phyloP scores from a whole-genome alignment of 345 rosid species.

The Carallia pectinifolia region DNA sequence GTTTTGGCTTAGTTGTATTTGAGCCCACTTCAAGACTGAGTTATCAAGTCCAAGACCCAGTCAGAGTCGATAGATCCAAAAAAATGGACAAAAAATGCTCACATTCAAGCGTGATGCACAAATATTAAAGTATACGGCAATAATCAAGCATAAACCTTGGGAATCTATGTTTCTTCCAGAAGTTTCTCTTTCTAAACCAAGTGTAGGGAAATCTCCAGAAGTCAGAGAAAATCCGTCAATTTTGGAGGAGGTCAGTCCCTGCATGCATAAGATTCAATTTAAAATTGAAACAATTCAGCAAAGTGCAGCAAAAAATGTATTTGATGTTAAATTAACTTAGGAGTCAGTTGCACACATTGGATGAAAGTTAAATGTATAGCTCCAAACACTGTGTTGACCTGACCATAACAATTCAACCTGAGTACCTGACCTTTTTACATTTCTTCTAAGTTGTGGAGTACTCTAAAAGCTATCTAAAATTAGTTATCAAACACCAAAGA shows the following conservation, averaged over 20 bases:
- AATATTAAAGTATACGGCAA: constrained; percentile 10
- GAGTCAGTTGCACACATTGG: not conserved
- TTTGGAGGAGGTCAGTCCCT: constrained; percentile 68
- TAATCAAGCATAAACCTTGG: constrained; percentile 50
- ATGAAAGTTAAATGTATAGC: not conserved
- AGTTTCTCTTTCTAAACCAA: constrained; percentile 73
- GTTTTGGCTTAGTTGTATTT: too few relatives aligned
- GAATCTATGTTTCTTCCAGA: constrained; percentile 50
- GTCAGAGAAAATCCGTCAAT: constrained; percentile 74
- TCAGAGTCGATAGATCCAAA: too few relatives aligned
- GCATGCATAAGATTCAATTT: constrained; percentile 21
- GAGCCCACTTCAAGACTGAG: too few relatives aligned
- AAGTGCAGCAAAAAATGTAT: too few relatives aligned
- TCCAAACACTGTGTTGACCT: too few relatives aligned
- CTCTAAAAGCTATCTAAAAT: too few relatives aligned
- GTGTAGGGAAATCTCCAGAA: constrained; percentile 93
- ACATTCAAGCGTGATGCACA: constrained; percentile 7
- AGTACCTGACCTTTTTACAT: too few relatives aligned
- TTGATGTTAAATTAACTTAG: not conserved
- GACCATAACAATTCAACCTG: too few relatives aligned
- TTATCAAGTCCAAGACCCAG: too few relatives aligned
- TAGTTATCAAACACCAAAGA: too few relatives aligned
- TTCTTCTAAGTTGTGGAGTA: too few relatives aligned
- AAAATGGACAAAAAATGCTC: not conserved
- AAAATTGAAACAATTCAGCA: not conserved